These are phyloP conservation scores for Eugenia klotzschiana DNA, from an alignment of 441 rosid genomes.

Conservation along the genomic window DNA sequence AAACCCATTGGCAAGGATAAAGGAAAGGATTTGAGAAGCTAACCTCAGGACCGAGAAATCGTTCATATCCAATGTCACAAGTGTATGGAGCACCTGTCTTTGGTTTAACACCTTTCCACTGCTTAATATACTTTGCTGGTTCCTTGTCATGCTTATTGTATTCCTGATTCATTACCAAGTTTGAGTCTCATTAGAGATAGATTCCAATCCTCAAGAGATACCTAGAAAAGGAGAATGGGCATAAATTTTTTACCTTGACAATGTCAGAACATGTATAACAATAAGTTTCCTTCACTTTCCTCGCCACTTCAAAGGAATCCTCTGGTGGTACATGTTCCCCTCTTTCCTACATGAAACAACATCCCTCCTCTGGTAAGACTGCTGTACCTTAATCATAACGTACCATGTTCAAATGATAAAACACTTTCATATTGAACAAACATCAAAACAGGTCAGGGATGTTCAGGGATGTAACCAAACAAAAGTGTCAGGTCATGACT, in stretches of 20 bases:
- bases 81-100: slow-evolving; percentile 97
- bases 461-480: neutral
- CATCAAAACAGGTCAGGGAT: neutral
- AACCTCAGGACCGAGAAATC: slow-evolving; percentile 98
- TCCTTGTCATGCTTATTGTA: slow-evolving; percentile 96
- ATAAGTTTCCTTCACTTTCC: slow-evolving; percentile 89
- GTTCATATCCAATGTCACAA: slow-evolving; percentile 91
- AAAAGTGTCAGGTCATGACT: neutral
- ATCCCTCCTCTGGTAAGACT: neutral
- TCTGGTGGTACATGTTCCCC: slow-evolving; percentile 95
- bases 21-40: slow-evolving; percentile 9
- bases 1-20: neutral
- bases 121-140: slow-evolving; percentile 81
- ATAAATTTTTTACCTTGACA: slow-evolving; percentile 49
- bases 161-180: slow-evolving; percentile 38
- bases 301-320: slow-evolving; percentile 92
- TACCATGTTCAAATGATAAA: slow-evolving; percentile 6
- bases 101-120: slow-evolving; percentile 88
- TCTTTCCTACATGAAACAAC: slow-evolving; percentile 59
- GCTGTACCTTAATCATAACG: neutral
- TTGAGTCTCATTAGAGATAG: neutral
- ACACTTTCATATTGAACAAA: neutral
- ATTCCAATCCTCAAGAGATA: neutral
- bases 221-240: neutral
- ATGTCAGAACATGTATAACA: slow-evolving; percentile 90